Base-by-base conservation (phyloP, 257 asterid genomes). In the Solanum commersonii region DNA sequence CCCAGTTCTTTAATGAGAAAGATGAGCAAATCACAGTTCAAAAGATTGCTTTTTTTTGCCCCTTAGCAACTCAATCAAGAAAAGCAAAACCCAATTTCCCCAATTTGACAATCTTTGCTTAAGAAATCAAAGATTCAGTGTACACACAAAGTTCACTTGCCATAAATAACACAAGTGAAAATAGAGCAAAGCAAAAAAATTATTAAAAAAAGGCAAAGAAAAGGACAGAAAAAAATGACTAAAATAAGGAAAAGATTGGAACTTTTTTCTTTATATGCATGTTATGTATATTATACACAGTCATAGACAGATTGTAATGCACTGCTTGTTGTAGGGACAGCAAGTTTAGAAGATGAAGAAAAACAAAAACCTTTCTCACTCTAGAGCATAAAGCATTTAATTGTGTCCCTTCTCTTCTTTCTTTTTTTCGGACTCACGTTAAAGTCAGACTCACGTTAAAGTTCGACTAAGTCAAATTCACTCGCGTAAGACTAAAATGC, bases 121-220 rank as follows among this genome's bases (percentile, higher is more conserved):
- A 37, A 60, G 40, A 76, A 76, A 74, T n/a, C 10, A 25, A 77
- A n/a, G 72, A 87, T 88, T 71, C 82, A 86, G 85, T 87, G 90
- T 74, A 67, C 91, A 88, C 83, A 20, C 70, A 87, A 84, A 89
- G 88, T 15, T 73, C 88, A 86, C 84, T 87, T 71, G 46, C 87
- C 90, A 83, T 44, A 79, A 71, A 70, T 70, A 71, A 0, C 34
- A 46, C 87, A 13, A 84, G 49, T 63, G 40, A 34, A 87, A 86
- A 38, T 87, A 67, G 86, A 40, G 27, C 67, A 78, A 78, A 85
- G 59, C 52, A 46, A 60, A 37, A n/a, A 25, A 83, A 35, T 6
- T 27, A 67, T 33, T 56, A 27, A 10, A 76, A 56, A 5, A 5
- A n/a, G 27, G 60, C 65, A 25, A 68, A 79, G 84, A 68, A 49